Conservation (phyloP, 768 basidiomycete species). For the Suillus paluster region DNA sequence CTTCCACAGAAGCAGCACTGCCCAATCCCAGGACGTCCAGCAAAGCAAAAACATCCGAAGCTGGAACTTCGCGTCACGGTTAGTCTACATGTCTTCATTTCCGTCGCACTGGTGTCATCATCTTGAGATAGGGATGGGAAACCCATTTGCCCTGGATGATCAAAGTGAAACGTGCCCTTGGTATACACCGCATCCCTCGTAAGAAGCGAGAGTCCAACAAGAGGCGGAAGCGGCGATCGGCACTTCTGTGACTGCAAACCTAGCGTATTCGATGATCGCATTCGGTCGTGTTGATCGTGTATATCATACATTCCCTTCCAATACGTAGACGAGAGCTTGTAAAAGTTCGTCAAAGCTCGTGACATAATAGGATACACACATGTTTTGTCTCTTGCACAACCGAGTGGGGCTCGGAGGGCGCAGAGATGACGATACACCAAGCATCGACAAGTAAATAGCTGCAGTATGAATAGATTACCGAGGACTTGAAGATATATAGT, state of each 20-base stretch:
- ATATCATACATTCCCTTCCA: background rate
- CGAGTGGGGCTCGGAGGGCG: slow-evolving; percentile 8
- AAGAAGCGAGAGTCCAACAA: background rate
- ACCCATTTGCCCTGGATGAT: slow-evolving; percentile 56
- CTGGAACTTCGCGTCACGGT: slow-evolving; percentile 52
- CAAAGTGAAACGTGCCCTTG: slow-evolving; percentile 54
- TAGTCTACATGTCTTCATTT: slow-evolving; percentile 19
- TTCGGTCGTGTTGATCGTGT: background rate
- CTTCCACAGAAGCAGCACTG: slow-evolving; percentile 47
- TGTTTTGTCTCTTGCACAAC: slow-evolving; percentile 25
- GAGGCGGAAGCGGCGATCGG: background rate
- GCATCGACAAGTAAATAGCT: background rate
- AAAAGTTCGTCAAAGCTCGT: slow-evolving; percentile 15
- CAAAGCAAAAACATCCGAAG: slow-evolving; percentile 49
- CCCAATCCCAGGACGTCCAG: slow-evolving; percentile 55
- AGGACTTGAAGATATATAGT: slow-evolving; percentile 6
- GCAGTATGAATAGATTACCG: slow-evolving; percentile 7
- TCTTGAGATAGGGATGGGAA: slow-evolving; percentile 44
- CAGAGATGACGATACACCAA: slow-evolving; percentile 11
- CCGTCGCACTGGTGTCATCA: slow-evolving; percentile 3
- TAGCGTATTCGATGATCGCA: background rate
- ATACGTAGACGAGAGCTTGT: slow-evolving; percentile 4
- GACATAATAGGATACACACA: slow-evolving; percentile 27
- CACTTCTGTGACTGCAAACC: background rate
- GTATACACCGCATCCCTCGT: slow-evolving; percentile 51